phyloP scores from a whole-genome alignment of 306 rosid species.

The Carpinus viminea region DNA sequence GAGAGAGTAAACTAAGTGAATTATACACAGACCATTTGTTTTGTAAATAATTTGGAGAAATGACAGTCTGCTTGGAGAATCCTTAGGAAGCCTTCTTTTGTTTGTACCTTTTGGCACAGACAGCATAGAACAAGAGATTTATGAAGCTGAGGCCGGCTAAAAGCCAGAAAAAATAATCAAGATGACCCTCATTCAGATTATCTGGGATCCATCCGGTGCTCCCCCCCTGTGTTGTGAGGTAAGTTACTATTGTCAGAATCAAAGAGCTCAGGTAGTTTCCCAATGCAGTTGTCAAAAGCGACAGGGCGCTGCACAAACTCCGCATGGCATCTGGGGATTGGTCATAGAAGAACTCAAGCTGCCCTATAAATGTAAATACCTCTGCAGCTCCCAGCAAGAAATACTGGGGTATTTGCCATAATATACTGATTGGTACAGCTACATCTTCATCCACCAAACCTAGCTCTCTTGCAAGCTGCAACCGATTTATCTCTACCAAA shows the following conservation, averaged over 20 bases:
- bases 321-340: constrained; percentile 98
- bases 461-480: constrained; percentile 65
- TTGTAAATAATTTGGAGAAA: background rate
- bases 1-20: no score
- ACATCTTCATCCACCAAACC: constrained; percentile 58
- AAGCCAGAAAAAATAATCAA: constrained; percentile 88
- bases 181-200: constrained; percentile 80
- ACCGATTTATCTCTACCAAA: constrained; percentile 64
- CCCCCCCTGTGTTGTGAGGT: constrained; percentile 68
- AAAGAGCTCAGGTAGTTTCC: constrained; percentile 89
- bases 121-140: constrained; percentile 60
- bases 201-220: constrained; percentile 80
- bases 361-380: constrained; percentile 77
- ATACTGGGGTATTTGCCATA: constrained; percentile 80
- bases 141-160: constrained; percentile 80
- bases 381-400: constrained; percentile 31
- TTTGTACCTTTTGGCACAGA: constrained; percentile 69
- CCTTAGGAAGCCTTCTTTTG: constrained; percentile 64
- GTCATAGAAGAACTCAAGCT: constrained; percentile 92
- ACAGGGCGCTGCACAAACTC: constrained; percentile 87
- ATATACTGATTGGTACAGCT: constrained; percentile 69
- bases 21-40: no score
- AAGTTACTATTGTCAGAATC: constrained; percentile 75
- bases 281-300: constrained; percentile 70
- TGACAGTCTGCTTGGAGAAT: background rate